Base-by-base conservation (phyloP, 176 grass and related monocot genomes). In the Ananas comosus region DNA sequence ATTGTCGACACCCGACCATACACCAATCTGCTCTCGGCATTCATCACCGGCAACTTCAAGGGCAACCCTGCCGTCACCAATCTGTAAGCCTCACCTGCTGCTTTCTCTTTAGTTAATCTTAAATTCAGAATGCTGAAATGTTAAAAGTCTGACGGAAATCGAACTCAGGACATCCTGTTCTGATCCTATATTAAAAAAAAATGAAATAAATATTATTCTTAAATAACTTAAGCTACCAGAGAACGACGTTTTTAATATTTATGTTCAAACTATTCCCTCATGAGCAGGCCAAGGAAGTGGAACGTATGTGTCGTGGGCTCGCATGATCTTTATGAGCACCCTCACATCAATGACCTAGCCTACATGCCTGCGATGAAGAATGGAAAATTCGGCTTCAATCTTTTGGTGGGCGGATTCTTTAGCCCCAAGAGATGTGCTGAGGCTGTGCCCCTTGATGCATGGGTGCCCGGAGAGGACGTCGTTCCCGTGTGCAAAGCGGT, bases 1-100 rank as follows among this genome's bases (percentile, higher is more conserved):
- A 97, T 97, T 80, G 87, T 97, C 21, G 94, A 97, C 76, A 97
- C 94, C 29, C 83, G 94, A 11, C 51, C 87, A 2, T 97, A 92
- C 77, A 88, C 89, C 74, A 88, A 97, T 76, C 86, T 97, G 4
- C 81, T 97, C 69, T 92, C 94, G 10, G 51, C 89, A 29, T 92
- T 72, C 78, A 77, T 97, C 79, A 97, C 94, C 22, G 79, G 49
- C 72, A 90, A 90, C 64, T 88, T 72, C 23, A 70, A 73, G 64
- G 94, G 94, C 52, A 97, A 93, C 74, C 74, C 78, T 4, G 65
- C 75, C 29, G 21, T 97, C 74, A 82, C 89, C 70, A 97, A 97
- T 74, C 74, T 97, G 93, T 96, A 10, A 84, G 80, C 67, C 5
- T 1, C 27, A n/a, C 12, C 7, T 67, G 12, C 28, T 13, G 9